These are phyloP conservation scores for Raphidocelis subcapitata DNA, from an alignment of 139 green algal genomes.

Conservation along the genomic window DNA sequence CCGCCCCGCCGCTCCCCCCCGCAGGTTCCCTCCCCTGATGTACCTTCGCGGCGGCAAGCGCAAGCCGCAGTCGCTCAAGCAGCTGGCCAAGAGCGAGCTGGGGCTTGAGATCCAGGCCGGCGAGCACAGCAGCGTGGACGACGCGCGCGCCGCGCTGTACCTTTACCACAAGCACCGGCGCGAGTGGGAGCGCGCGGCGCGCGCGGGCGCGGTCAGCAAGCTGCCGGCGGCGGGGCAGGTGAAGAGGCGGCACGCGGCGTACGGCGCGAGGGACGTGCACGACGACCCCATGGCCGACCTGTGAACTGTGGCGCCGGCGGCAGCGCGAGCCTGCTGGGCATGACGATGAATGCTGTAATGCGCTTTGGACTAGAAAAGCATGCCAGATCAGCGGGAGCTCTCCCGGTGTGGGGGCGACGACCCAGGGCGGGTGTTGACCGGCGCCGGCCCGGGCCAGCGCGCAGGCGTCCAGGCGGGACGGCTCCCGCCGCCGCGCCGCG, in stretches of 20 bases:
- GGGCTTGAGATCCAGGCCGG: conserved; percentile 41
- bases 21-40: conserved; percentile 76
- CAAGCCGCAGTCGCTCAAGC: conserved; percentile 41
- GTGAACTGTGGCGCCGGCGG: neutral
- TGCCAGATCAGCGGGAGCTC: too few relatives aligned
- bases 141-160: conserved; percentile 67
- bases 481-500: too few relatives aligned
- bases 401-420: too few relatives aligned
- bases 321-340: neutral
- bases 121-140: conserved; percentile 65
- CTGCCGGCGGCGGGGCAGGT: conserved; percentile 4
- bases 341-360: neutral
- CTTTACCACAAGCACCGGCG: conserved; percentile 62
- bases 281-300: conserved; percentile 28
- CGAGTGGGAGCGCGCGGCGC: conserved; percentile 23
- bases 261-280: conserved; percentile 1
- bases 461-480: too few relatives aligned
- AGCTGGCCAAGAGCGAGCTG: conserved; percentile 51
- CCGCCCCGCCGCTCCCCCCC: too few relatives aligned
- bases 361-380: neutral
- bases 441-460: too few relatives aligned
- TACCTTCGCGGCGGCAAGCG: conserved; percentile 38
- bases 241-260: conserved; percentile 10
- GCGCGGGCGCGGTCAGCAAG: conserved; percentile 6
- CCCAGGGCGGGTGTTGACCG: too few relatives aligned